Evolutionary conservation across 2,329 filamentous ascomycete species (phyloP).

Genomic region (Orbilia oligospora): DNA sequence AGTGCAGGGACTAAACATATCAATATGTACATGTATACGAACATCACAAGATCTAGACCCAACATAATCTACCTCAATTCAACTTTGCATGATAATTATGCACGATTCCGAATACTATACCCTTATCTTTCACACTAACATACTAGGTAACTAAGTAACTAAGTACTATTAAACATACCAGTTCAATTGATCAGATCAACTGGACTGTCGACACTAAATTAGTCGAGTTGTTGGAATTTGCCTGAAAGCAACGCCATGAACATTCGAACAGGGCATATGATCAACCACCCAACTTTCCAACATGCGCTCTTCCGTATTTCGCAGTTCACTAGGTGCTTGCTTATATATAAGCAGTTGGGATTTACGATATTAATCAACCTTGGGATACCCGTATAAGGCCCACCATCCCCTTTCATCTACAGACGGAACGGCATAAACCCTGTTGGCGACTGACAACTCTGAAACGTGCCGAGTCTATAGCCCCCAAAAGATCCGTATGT

Average conservation of each 20-base stretch:
- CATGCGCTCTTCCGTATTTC: neutral
- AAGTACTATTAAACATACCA: no score
- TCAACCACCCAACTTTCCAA: neutral
- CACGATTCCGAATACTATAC: neutral
- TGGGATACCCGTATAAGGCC: neutral
- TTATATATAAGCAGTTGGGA: no score
- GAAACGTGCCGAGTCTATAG: constrained; percentile 14
- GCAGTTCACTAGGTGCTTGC: no score
- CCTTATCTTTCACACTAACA: neutral
- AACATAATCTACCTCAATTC: no score
- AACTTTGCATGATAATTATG: no score
- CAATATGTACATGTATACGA: no score
- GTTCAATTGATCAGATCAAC: neutral
- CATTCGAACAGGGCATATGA: neutral
- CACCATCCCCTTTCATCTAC: constrained; percentile 3
- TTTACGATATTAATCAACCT: neutral
- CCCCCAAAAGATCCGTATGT: neutral
- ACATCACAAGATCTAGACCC: neutral
- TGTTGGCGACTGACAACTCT: neutral
- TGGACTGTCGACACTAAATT: no score
- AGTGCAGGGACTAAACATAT: no score
- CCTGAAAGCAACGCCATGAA: neutral
- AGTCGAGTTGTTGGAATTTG: neutral
- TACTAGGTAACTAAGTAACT: no score
- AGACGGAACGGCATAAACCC: constrained; percentile 7